Conservation (phyloP, 192 early-diverging fungal species). For the Umbelopsis vinacea region DNA sequence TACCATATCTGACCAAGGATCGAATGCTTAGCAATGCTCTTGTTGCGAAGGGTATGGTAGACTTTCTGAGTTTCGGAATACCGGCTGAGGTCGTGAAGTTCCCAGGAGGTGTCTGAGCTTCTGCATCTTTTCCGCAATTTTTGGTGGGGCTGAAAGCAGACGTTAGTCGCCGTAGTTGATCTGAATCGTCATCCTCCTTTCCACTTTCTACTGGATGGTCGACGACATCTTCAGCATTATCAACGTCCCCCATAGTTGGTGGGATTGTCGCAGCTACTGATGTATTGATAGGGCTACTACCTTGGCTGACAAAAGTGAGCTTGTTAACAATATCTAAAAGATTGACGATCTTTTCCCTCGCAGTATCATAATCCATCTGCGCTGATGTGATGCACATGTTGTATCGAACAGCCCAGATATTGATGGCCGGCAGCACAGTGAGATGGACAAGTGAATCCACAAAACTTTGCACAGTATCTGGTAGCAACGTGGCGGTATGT, state of each 20-base stretch:
- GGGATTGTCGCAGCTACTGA: background rate
- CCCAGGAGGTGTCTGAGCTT: background rate
- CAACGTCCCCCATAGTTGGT: background rate
- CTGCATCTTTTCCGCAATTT: conserved; percentile 1
- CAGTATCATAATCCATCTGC: conserved; percentile 17
- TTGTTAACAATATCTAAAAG: background rate
- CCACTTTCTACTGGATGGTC: background rate
- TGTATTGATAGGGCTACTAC: background rate
- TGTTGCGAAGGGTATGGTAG: conserved; percentile 15
- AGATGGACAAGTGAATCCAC: conserved; percentile 23
- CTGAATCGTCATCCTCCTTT: background rate
- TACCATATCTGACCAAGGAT: conserved; percentile 28
- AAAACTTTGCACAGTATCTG: conserved; percentile 26
- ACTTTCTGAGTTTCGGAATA: conserved; percentile 16
- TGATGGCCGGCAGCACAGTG: conserved; percentile 14
- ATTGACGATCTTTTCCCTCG: background rate
- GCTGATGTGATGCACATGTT: background rate
- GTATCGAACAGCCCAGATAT: conserved; percentile 18
- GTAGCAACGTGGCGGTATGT: conserved; percentile 11
- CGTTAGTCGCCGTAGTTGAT: background rate
- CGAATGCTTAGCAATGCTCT: conserved; percentile 28
- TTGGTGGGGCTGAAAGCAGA: background rate
- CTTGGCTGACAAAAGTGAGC: background rate
- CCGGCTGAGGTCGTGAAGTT: conserved; percentile 4
- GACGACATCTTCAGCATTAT: background rate